Percentiles rank a stretch among this genome's conserved stretches.
Evolutionary conservation across 352 stramenopile genomes (phyloP).

Genomic region (Aphanomyces cochlioides): DNA sequence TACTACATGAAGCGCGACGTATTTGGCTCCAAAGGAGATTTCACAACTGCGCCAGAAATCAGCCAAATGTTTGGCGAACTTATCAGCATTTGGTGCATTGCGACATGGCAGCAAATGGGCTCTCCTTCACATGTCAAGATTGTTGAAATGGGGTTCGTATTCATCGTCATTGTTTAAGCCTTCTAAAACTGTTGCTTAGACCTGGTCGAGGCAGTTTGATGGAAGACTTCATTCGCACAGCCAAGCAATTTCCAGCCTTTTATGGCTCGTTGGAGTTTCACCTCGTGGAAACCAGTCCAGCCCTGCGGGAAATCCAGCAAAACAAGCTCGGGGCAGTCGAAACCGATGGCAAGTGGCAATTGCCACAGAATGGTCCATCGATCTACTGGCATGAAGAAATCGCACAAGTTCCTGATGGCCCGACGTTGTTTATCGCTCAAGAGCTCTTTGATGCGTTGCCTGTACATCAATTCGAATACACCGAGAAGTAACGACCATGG

Average conservation of each 20-base stretch:
- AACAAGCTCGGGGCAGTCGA: constrained; percentile 60
- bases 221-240: constrained; percentile 88
- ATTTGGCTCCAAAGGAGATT: constrained; percentile 89
- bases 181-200: constrained; percentile 20
- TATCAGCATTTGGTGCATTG: constrained; percentile 89
- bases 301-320: constrained; percentile 88
- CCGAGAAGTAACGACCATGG: constrained; percentile 46
- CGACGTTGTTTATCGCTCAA: constrained; percentile 88
- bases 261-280: constrained; percentile 81
- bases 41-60: constrained; percentile 93
- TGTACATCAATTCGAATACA: constrained; percentile 95
- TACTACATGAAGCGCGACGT: constrained; percentile 96
- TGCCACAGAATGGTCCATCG: constrained; percentile 47
- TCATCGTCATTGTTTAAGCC: constrained; percentile 12
- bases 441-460: constrained; percentile 94
- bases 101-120: constrained; percentile 87
- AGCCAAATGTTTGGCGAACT: constrained; percentile 93
- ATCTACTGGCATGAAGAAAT: constrained; percentile 88
- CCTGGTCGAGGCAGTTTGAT: constrained; percentile 92
- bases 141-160: constrained; percentile 79
- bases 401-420: constrained; percentile 61
- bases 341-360: constrained; percentile 34
- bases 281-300: constrained; percentile 89
- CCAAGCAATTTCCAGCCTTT: constrained; percentile 85
- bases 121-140: constrained; percentile 70